Percentiles rank a stretch among this genome's conserved stretches.
phyloP scores from a whole-genome alignment of 2,329 filamentous ascomycete species.

The Hymenotorrendiella dingleyae region DNA sequence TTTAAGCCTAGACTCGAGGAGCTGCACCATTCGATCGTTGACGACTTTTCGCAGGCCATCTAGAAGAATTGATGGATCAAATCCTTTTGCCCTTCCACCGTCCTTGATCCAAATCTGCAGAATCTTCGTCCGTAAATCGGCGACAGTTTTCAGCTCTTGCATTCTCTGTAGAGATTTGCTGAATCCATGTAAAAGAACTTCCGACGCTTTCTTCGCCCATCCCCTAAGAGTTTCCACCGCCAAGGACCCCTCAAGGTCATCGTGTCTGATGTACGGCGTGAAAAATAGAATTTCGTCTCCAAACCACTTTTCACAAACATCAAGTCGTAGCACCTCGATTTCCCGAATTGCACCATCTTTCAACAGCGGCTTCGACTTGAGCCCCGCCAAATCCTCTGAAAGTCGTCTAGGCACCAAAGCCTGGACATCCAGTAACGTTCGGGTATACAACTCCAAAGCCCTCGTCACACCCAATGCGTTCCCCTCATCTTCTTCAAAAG shows the following conservation, averaged over 20 bases:
- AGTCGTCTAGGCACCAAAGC: slow-evolving; percentile 67
- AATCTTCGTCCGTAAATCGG: slow-evolving; percentile 63
- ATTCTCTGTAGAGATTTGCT: slow-evolving; percentile 52
- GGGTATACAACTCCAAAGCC: slow-evolving; percentile 67
- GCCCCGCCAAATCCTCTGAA: slow-evolving; percentile 57
- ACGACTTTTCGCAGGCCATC: slow-evolving; percentile 62
- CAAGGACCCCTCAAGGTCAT: slow-evolving; percentile 60
- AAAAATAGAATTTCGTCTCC: slow-evolving; percentile 78
- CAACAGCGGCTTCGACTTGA: slow-evolving; percentile 68
- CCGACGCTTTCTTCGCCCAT: slow-evolving; percentile 59
- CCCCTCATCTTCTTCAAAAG: slow-evolving; percentile 46
- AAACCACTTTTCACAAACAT: slow-evolving; percentile 75
- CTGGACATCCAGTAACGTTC: slow-evolving; percentile 73
- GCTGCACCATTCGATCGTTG: slow-evolving; percentile 58
- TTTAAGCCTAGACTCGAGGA: slow-evolving; percentile 58
- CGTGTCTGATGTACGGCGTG: slow-evolving; percentile 79
- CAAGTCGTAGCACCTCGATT: slow-evolving; percentile 67
- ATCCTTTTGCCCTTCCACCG: slow-evolving; percentile 55
- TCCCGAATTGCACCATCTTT: slow-evolving; percentile 61
- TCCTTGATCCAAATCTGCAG: slow-evolving; percentile 72
- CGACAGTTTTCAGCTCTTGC: slow-evolving; percentile 61
- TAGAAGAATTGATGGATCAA: slow-evolving; percentile 64
- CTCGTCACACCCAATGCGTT: slow-evolving; percentile 47
- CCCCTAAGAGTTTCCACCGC: slow-evolving; percentile 53
- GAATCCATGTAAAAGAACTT: slow-evolving; percentile 56